Conservation (phyloP, 2,329 filamentous ascomycete genomes). For the Beauveria rudraprayagi region DNA sequence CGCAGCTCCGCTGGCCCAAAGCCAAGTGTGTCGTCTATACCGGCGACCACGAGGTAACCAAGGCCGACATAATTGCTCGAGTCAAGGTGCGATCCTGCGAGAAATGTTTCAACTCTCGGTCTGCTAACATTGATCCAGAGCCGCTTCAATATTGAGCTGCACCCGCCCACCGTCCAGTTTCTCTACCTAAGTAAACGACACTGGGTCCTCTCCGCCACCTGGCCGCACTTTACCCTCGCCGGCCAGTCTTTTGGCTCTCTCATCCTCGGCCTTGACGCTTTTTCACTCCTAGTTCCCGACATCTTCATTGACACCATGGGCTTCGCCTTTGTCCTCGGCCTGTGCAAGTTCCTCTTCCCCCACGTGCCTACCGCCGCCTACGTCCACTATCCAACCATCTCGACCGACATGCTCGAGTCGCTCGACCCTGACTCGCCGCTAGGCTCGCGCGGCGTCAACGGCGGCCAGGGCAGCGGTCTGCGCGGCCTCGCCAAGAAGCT, state of each 20-base stretch:
- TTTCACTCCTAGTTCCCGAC: conserved; percentile 84
- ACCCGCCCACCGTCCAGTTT: conserved; percentile 75
- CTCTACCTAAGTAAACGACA: conserved; percentile 83
- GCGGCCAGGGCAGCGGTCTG: conserved; percentile 67
- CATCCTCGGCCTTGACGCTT: conserved; percentile 82
- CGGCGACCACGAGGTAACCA: conserved; percentile 82
- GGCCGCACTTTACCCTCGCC: conserved; percentile 84
- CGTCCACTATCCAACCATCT: conserved; percentile 97
- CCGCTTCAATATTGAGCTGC: conserved; percentile 86
- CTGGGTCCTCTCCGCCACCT: conserved; percentile 79
- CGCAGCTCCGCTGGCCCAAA: conserved; percentile 79
- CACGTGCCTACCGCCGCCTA: conserved; percentile 81
- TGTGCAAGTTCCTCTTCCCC: conserved; percentile 76
- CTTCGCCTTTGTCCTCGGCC: conserved; percentile 81
- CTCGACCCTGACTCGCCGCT: conserved; percentile 55
- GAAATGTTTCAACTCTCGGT: neutral
- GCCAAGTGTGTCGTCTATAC: conserved; percentile 92
- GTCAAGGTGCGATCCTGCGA: conserved; percentile 51
- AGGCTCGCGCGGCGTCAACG: conserved; percentile 67
- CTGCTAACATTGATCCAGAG: conserved; percentile 38
- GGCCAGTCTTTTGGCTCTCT: conserved; percentile 91
- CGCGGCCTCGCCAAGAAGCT: conserved; percentile 64
- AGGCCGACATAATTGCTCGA: conserved; percentile 66
- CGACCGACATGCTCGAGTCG: conserved; percentile 90
- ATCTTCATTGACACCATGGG: conserved; percentile 98